Percentiles rank a stretch among this genome's conserved stretches.
These are phyloP conservation scores for Leccinum subrobustum DNA, from an alignment of 1,284 basidiomycete genomes.

Conservation along the genomic window DNA sequence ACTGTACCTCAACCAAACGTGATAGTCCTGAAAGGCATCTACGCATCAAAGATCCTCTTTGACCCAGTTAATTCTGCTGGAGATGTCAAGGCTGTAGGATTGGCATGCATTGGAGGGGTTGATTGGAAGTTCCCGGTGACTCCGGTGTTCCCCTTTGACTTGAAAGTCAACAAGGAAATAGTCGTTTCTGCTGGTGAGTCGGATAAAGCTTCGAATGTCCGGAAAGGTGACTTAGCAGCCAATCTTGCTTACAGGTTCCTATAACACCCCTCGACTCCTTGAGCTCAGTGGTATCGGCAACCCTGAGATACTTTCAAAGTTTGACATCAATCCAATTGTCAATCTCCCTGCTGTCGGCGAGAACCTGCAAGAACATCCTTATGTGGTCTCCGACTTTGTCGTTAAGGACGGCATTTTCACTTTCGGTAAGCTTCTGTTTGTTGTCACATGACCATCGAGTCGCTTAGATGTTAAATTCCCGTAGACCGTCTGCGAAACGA, in stretches of 20 bases:
- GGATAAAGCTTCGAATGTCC: neutral
- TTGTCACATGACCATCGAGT: neutral
- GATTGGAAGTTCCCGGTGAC: conserved; percentile 11
- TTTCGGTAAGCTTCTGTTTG: conserved; percentile 10
- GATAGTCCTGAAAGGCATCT: conserved; percentile 10
- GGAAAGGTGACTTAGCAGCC: neutral
- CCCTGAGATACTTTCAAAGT: conserved; percentile 15
- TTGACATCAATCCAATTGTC: conserved; percentile 13
- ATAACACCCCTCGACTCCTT: conserved; percentile 22
- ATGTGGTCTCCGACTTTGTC: conserved; percentile 13
- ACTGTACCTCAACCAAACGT: conserved; percentile 17
- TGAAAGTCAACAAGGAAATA: conserved; percentile 13
- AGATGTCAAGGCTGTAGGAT: conserved; percentile 10
- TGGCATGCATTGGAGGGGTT: conserved; percentile 13
- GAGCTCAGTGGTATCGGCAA: conserved; percentile 20
- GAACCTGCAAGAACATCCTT: conserved; percentile 21
- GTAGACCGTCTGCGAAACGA: conserved; percentile 20
- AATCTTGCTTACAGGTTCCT: conserved; percentile 6
- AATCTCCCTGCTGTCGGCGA: conserved; percentile 20
- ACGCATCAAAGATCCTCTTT: conserved; percentile 16
- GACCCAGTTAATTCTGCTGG: neutral
- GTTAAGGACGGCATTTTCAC: conserved; percentile 22
- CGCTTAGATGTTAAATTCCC: neutral
- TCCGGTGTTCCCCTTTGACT: neutral
- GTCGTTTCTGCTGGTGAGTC: conserved; percentile 16